phyloP scores from a whole-genome alignment of 2,329 filamentous ascomycete genomes.

The Lachnellula cervina region DNA sequence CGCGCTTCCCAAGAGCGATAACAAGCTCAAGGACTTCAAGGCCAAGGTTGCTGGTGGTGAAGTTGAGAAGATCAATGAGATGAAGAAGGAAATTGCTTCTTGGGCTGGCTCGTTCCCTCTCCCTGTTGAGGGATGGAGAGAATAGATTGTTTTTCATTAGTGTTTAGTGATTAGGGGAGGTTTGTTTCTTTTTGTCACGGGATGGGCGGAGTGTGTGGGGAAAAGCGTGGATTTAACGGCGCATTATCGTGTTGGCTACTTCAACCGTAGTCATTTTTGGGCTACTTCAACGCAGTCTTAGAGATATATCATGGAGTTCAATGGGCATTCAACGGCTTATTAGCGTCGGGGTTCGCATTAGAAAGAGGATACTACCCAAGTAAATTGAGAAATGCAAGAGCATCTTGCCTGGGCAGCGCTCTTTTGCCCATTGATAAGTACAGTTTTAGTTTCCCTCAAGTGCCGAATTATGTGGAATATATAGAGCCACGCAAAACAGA shows the following conservation, averaged over 20 bases:
- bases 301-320: conserved; percentile 21
- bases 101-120: conserved; percentile 93
- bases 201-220: neutral
- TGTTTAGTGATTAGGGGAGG: conserved; percentile 17
- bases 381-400: neutral
- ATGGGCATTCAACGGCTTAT: conserved; percentile 17
- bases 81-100: conserved; percentile 81
- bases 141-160: conserved; percentile 17
- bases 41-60: conserved; percentile 76
- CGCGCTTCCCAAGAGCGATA: conserved; percentile 87
- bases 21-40: conserved; percentile 99
- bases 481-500: no score
- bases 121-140: conserved; percentile 70
- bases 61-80: conserved; percentile 73
- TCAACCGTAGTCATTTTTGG: conserved; percentile 18
- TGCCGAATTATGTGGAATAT: neutral
- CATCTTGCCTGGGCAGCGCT: neutral
- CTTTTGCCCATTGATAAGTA: neutral
- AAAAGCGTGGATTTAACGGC: conserved; percentile 7
- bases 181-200: conserved; percentile 1
- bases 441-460: neutral
- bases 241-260: conserved; percentile 18
- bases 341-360: neutral
- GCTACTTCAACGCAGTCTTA: conserved; percentile 26
- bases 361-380: neutral